Conservation (phyloP, 345 rosid species). For the Arabidopsis thaliana region TAIR10.1 NC_003075.7:10175501-10176000, state of each 20-base stretch:
- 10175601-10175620: slow-evolving; percentile 48
- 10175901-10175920: not conserved
- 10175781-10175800: slow-evolving; percentile 42
- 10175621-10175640: slow-evolving; percentile 51
- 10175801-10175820: slow-evolving; percentile 37
- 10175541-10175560: slow-evolving; percentile 10
- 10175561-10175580: slow-evolving; percentile 19
- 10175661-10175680: slow-evolving; percentile 30
- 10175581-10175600: slow-evolving; percentile 47
- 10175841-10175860: slow-evolving; percentile 27
- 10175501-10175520: slow-evolving; percentile 11
- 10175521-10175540: slow-evolving; percentile 9
- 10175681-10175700: slow-evolving; percentile 49
- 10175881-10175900: slow-evolving; percentile 1
- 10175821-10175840: slow-evolving; percentile 4
- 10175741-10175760: slow-evolving; percentile 45
- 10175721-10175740: slow-evolving; percentile 30
- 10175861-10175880: slow-evolving; percentile 21
- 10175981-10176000: not conserved
- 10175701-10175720: slow-evolving; percentile 52
- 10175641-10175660: slow-evolving; percentile 40
- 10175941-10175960: slow-evolving; percentile 1
- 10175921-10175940: not conserved
- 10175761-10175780: slow-evolving; percentile 50
- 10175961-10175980: not conserved